A percentile compares a stretch with the other conserved stretches of the same genome.
Conservation (phyloP, 129 eudicot species). For the Artemisia annua region DNA sequence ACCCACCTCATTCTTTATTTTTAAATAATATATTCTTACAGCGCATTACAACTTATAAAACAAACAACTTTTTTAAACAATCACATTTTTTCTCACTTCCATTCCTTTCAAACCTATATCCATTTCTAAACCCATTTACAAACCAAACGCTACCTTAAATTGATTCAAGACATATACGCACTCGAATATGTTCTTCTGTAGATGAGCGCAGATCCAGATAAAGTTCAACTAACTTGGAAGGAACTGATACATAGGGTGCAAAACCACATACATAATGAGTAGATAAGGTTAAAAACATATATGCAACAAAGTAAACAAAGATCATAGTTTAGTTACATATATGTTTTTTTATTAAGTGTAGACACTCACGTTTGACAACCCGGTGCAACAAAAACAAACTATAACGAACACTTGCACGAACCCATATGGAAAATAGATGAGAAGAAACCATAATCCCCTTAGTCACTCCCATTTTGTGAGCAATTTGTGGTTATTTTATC, state of each 20-base stretch:
- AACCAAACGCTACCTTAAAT: too few relatives aligned
- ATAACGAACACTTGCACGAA: not conserved
- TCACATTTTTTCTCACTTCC: too few relatives aligned
- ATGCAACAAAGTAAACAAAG: constrained; percentile 1
- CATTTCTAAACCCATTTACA: too few relatives aligned
- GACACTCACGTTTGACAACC: constrained; percentile 7
- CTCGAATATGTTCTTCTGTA: constrained; percentile 81
- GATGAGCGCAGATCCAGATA: constrained; percentile 75
- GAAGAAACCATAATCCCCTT: not conserved
- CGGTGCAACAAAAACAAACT: not conserved
- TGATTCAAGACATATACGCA: constrained; percentile 26
- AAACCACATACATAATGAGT: constrained; percentile 8
- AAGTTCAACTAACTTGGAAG: constrained; percentile 69
- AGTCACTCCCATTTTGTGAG: not conserved
- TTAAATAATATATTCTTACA: too few relatives aligned
- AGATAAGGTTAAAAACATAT: not conserved
- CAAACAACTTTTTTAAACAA: too few relatives aligned
- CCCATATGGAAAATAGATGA: not conserved
- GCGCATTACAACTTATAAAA: too few relatives aligned
- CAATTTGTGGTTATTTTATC: not conserved
- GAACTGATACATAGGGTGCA: constrained; percentile 43
- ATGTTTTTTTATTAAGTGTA: not conserved
- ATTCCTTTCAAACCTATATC: too few relatives aligned
- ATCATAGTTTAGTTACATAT: not conserved
- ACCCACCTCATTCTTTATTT: too few relatives aligned